Evolutionary conservation across 2,329 filamentous ascomycete species (phyloP), one percentile per base, ranked within the genome.

Genomic region (Epicoccum sorghinum): DNA sequence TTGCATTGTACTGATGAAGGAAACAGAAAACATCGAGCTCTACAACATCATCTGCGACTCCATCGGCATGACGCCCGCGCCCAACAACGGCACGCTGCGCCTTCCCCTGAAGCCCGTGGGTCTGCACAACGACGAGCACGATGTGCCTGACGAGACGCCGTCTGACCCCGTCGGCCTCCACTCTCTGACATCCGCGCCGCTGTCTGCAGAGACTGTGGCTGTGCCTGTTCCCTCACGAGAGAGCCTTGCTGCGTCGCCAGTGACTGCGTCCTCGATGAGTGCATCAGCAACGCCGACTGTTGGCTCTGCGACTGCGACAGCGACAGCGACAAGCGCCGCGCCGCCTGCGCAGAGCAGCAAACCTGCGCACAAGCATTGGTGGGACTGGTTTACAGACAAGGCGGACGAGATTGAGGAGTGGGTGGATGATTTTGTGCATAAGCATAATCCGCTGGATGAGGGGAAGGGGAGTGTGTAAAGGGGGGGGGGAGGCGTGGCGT

Each of bases 41-140:
- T 98, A 98, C 77, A 96, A 96, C 68, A 90, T 98, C 58, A 77
- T 98, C 39, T 97, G 93, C 72, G 93, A 97, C 75, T 93, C 90
- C 0, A 77, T 98, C 24, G 87, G 88, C 10, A 78, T 98, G 52
- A 73, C 75, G 4, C 90, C 92, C 0, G 82, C 82, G 48, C 85
- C 90, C 1, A 97, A 96, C 72, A 98, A 98, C 69, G 93, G 93
- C 44, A 96, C 92, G 0, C 77, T 97, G 5, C 82, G 87, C 9
- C 81, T 93, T 10, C 90, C 90, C 0, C 76, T 93, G 23, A 82
- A 81, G 53, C 80, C 87, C 0, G 69, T 85, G 10, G 89, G 88
- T 4, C 69, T 84, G 2, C 89, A 93, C 58, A 67, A 68, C 68
- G 79, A 82, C 42, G 67, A 79, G 0, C 79, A 80, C 13, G 75